A percentile compares a stretch with the other conserved stretches of the same genome.
These are phyloP conservation scores for Fusarium albidum DNA, from an alignment of 2,329 filamentous ascomycete genomes.

Conservation along the genomic window DNA sequence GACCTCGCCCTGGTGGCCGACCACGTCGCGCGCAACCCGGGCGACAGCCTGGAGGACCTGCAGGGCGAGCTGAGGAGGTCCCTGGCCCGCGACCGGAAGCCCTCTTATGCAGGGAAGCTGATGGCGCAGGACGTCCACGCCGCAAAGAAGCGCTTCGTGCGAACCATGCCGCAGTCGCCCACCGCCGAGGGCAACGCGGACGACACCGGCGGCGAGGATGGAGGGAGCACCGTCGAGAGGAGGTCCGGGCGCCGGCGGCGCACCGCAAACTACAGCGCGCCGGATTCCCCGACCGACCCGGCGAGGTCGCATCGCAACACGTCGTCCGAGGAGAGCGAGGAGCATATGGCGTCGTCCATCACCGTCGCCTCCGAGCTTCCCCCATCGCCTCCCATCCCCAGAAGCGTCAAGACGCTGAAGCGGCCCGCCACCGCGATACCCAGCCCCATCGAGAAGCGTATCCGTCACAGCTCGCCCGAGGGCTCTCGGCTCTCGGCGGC, in stretches of 20 bases:
- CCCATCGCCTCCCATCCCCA: constrained; percentile 36
- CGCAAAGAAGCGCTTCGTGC: constrained; percentile 41
- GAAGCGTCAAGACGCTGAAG: constrained; percentile 35
- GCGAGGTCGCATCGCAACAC: constrained; percentile 28
- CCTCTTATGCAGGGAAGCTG: constrained; percentile 41
- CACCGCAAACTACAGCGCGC: constrained; percentile 30
- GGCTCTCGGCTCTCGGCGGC: constrained; percentile 40
- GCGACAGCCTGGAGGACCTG: constrained; percentile 38
- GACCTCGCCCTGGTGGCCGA: constrained; percentile 40
- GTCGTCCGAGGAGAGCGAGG: constrained; percentile 37
- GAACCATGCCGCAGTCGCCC: constrained; percentile 32
- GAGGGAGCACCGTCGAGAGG: constrained; percentile 25
- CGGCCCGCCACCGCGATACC: constrained; percentile 31
- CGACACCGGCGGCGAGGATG: constrained; percentile 25
- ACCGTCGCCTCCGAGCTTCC: constrained; percentile 39
- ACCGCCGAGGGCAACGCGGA: constrained; percentile 26
- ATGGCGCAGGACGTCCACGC: constrained; percentile 42
- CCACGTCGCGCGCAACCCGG: constrained; percentile 39
- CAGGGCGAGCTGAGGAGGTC: constrained; percentile 38
- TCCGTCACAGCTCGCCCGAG: constrained; percentile 38
- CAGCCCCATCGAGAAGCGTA: constrained; percentile 34
- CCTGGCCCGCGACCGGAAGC: constrained; percentile 40
- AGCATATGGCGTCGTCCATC: constrained; percentile 38
- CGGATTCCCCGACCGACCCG: constrained; percentile 28
- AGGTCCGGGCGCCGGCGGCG: constrained; percentile 34